Conservation (phyloP, 257 asterid genomes). For the Solanum ahanhuiri region DNA sequence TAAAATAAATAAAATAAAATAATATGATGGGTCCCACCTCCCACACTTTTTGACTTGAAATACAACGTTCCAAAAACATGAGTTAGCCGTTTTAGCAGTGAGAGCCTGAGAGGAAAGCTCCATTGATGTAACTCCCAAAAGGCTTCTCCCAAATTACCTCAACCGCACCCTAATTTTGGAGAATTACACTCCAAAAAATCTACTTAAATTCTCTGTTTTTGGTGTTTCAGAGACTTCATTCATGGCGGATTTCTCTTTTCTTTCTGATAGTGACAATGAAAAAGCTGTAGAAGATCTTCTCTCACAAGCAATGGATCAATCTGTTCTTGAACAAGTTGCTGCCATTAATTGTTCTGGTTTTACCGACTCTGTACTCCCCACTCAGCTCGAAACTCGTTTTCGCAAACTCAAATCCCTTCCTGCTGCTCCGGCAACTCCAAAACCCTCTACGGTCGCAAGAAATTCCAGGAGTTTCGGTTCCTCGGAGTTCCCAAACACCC, state of each 20-base stretch:
- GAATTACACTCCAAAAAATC: background rate
- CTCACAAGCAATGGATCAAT: constrained; percentile 65
- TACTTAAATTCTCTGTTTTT: background rate
- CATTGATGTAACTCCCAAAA: background rate
- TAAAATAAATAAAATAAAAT: too few relatives aligned
- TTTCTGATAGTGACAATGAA: constrained; percentile 74
- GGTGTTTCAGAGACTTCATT: background rate
- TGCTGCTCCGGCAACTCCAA: constrained; percentile 15
- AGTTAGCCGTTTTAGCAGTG: constrained; percentile 4
- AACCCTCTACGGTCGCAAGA: constrained; percentile 9
- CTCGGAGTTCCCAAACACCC: background rate
- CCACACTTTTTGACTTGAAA: background rate
- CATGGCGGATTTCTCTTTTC: constrained; percentile 54
- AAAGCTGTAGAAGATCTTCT: constrained; percentile 69
- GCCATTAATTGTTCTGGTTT: constrained; percentile 72
- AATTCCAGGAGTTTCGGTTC: constrained; percentile 20
- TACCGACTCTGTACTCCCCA: constrained; percentile 53
- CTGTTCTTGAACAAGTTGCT: constrained; percentile 69
- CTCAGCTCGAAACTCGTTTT: constrained; percentile 69
- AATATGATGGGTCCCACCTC: background rate
- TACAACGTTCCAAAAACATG: background rate
- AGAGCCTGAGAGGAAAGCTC: background rate
- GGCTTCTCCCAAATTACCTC: background rate
- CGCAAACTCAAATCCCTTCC: constrained; percentile 83
- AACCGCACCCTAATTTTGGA: background rate